Conservation (phyloP, 495 filamentous ascomycete genomes). For the Podospora pseudopauciseta region DNA sequence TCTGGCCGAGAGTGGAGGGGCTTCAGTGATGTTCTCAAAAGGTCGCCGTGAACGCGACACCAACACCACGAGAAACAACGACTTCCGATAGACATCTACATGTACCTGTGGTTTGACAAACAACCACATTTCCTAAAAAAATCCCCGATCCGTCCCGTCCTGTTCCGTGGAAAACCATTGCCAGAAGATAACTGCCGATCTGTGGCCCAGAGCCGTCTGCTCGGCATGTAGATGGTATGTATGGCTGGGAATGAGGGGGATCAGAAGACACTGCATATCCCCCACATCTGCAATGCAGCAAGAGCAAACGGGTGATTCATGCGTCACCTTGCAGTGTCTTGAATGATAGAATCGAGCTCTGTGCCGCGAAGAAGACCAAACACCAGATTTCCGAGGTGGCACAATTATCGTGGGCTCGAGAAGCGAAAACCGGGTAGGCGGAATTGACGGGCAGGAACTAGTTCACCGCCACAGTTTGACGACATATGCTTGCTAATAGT, state of each 20-base stretch:
- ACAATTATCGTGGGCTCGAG: not conserved
- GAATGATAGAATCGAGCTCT: not conserved
- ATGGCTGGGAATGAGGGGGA: not conserved
- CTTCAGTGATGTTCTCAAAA: no score
- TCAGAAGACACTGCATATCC: constrained; percentile 2
- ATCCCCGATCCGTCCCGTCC: not conserved
- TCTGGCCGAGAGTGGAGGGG: no score
- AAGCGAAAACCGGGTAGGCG: not conserved
- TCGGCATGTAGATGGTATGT: not conserved
- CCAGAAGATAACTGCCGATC: not conserved
- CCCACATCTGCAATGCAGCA: not conserved
- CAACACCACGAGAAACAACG: no score
- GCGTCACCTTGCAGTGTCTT: not conserved
- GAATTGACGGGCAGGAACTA: not conserved
- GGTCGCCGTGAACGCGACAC: no score
- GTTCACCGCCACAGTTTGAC: not conserved
- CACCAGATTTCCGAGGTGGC: not conserved
- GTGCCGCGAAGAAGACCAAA: not conserved
- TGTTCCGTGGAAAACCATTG: not conserved
- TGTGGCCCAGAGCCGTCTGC: not conserved
- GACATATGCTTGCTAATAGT: not conserved
- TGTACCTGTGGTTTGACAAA: not conserved
- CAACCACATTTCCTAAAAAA: not conserved
- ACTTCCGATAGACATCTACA: no score
- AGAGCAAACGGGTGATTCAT: not conserved